Conservation (phyloP, 371 early-diverging fungal genomes). For the Sporodiniella umbellata region DNA sequence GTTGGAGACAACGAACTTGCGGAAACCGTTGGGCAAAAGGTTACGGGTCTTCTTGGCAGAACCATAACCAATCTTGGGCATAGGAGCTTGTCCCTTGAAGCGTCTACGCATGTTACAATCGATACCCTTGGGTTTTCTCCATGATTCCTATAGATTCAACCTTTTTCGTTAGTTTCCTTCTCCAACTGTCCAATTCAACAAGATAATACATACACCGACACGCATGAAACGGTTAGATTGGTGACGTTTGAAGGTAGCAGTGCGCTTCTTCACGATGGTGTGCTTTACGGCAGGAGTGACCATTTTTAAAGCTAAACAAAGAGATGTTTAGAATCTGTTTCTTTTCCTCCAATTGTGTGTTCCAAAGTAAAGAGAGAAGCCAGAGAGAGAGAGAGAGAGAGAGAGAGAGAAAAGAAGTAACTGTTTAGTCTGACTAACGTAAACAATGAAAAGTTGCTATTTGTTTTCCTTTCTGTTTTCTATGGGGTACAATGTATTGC, state of each 20-base stretch:
- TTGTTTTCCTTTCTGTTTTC: too few relatives aligned
- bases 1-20: constrained; percentile 96
- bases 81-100: constrained; percentile 97
- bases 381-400: too few relatives aligned
- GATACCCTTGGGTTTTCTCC: constrained; percentile 99
- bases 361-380: too few relatives aligned
- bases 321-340: too few relatives aligned
- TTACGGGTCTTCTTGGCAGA: constrained; percentile 95
- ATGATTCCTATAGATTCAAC: constrained; percentile 75
- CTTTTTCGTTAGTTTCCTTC: background rate
- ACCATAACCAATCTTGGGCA: constrained; percentile 99
- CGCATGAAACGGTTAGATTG: constrained; percentile 98
- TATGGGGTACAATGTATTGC: too few relatives aligned
- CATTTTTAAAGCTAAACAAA: constrained; percentile 52
- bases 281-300: constrained; percentile 89
- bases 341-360: too few relatives aligned
- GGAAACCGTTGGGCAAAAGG: constrained; percentile 98
- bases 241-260: constrained; percentile 96
- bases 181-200: background rate
- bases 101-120: constrained; percentile 97
- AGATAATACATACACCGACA: constrained; percentile 70
- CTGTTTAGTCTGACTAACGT: too few relatives aligned
- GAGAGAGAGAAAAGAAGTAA: too few relatives aligned
- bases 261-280: constrained; percentile 98
- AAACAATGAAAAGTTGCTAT: too few relatives aligned